These are phyloP conservation scores for Xanthoceras sorbifolium DNA, from an alignment of 345 rosid species.

Conservation along the genomic window DNA sequence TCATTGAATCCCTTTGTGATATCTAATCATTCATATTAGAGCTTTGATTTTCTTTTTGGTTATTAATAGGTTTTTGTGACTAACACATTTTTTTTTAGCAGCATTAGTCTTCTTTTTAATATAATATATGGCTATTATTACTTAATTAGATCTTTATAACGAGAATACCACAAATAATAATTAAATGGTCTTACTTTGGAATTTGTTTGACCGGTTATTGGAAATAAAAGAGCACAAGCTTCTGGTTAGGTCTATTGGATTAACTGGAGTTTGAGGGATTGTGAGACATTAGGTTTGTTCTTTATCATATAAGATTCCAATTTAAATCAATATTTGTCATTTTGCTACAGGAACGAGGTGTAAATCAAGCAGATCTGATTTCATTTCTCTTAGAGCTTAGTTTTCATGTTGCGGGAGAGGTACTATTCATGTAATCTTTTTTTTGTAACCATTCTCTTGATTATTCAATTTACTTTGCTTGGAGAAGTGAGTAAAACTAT, in stretches of 20 bases:
- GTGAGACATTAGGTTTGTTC: background rate
- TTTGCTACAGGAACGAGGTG: constrained; percentile 75
- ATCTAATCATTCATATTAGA: background rate
- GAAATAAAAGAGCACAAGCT: background rate
- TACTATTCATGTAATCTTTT: constrained; percentile 25
- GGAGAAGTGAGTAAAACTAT: background rate
- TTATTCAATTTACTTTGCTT: constrained; percentile 6
- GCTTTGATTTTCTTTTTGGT: background rate
- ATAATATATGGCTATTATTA: background rate
- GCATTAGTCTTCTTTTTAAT: background rate
- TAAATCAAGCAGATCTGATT: constrained; percentile 84
- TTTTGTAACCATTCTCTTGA: background rate
- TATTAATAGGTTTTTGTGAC: background rate
- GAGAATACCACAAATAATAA: background rate
- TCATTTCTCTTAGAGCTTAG: constrained; percentile 96
- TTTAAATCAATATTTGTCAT: constrained; percentile 14
- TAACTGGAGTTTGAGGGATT: background rate
- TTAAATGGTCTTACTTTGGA: background rate
- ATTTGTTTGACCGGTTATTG: background rate
- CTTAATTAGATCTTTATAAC: background rate
- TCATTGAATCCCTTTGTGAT: background rate
- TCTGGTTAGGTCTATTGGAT: background rate
- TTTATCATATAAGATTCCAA: background rate
- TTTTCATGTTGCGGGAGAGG: constrained; percentile 93
- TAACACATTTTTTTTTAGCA: background rate